A percentile compares a stretch with the other conserved stretches of the same genome.
phyloP scores from a whole-genome alignment of 2,329 filamentous ascomycete genomes.

The Fonsecaea multimorphosa region DNA sequence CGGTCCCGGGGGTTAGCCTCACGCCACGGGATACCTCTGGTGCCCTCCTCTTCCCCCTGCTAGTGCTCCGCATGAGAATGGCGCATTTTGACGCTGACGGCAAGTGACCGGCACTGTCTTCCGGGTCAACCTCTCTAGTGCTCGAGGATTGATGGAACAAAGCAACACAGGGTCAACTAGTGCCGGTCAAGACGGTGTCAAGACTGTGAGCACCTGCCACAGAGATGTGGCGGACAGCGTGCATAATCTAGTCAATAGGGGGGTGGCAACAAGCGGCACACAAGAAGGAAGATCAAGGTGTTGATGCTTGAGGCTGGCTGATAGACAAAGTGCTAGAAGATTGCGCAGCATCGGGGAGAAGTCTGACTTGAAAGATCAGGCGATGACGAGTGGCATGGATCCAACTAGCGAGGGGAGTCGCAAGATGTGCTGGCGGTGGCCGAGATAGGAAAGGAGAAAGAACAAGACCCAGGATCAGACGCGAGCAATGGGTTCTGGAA shows the following conservation, averaged over 20 bases:
- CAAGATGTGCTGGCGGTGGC: not conserved
- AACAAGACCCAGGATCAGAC: not conserved
- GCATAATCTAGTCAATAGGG: not conserved
- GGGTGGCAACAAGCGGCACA: not conserved
- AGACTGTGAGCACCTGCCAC: not conserved
- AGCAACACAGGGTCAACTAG: too few relatives aligned
- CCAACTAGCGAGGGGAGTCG: not conserved
- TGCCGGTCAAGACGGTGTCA: not conserved
- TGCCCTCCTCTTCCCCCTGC: not conserved
- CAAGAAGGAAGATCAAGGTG: not conserved
- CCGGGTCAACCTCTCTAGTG: not conserved
- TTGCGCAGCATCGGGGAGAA: not conserved
- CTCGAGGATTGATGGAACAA: not conserved
- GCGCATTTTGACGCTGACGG: not conserved
- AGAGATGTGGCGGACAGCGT: not conserved
- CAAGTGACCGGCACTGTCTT: not conserved
- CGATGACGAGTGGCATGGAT: not conserved
- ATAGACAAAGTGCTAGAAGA: not conserved
- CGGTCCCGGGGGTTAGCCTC: slow-evolving; percentile 1
- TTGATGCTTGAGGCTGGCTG: not conserved
- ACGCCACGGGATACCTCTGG: not conserved
- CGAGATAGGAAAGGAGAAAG: not conserved
- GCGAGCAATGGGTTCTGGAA: not conserved
- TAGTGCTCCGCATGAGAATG: not conserved
- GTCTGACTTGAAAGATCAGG: not conserved